A percentile compares a stretch with the other conserved stretches of the same genome.
phyloP scores from a whole-genome alignment of 2,329 filamentous ascomycete genomes.

The Davidsoniella virescens region DNA sequence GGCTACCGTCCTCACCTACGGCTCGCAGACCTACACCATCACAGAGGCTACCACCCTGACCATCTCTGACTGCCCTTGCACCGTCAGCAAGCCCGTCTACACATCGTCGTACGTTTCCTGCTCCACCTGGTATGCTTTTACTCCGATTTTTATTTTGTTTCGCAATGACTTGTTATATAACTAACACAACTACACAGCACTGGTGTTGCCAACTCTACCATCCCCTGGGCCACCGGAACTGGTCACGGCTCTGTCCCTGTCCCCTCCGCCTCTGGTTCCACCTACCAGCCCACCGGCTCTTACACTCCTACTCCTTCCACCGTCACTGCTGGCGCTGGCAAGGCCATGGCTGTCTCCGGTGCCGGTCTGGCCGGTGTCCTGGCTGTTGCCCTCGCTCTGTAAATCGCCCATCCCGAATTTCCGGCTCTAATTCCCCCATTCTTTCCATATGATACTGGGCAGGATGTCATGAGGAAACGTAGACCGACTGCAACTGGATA shows the following conservation, averaged over 20 bases:
- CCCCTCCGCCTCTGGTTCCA: conserved; percentile 18
- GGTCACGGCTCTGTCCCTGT: conserved; percentile 4
- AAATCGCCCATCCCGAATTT: conserved; percentile 24
- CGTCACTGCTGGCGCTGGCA: conserved; percentile 37
- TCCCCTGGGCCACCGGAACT: conserved; percentile 11
- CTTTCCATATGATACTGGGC: too few relatives aligned
- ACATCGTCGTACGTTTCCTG: conserved; percentile 36
- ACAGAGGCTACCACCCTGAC: conserved; percentile 52
- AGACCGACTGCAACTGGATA: too few relatives aligned
- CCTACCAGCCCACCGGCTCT: conserved; percentile 18
- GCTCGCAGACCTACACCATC: conserved; percentile 51
- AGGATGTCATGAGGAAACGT: too few relatives aligned
- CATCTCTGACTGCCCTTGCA: conserved; percentile 59
- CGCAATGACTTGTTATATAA: neutral
- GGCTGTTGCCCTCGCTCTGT: conserved; percentile 40
- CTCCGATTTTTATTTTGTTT: neutral
- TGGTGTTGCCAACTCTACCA: conserved; percentile 15
- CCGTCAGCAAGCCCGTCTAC: conserved; percentile 41
- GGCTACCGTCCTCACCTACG: conserved; percentile 47
- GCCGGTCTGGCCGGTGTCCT: conserved; percentile 40
- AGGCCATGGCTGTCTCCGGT: conserved; percentile 38
- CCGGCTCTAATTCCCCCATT: neutral
- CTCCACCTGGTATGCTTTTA: conserved; percentile 32
- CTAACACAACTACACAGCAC: conserved; percentile 2
- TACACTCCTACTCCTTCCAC: conserved; percentile 18